Conservation (phyloP, 2,329 filamentous ascomycete species). For the Verticillium dahliae region DNA sequence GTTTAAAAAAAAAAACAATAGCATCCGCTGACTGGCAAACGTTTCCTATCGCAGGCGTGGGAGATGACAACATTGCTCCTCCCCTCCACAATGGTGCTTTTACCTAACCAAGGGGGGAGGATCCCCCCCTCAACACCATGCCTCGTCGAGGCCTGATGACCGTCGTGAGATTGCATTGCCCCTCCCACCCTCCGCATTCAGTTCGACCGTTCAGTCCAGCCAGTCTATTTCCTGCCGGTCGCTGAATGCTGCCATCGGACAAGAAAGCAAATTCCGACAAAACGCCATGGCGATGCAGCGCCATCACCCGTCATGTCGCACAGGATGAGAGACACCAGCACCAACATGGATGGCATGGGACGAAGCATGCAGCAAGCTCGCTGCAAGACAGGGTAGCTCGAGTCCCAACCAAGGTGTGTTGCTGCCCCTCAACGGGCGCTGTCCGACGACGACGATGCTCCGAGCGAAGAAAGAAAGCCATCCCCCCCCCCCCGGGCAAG, state of each 20-base stretch:
- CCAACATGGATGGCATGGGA: neutral
- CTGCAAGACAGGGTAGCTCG: neutral
- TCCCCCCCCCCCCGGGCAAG: neutral
- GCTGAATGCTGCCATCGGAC: neutral
- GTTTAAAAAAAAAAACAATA: neutral
- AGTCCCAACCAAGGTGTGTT: neutral
- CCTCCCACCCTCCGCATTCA: neutral
- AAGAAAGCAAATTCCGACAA: neutral
- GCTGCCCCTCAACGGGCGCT: neutral
- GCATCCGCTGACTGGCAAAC: neutral
- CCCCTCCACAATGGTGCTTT: neutral
- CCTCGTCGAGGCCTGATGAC: neutral
- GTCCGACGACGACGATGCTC: neutral
- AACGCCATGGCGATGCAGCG: neutral
- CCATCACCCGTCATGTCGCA: neutral
- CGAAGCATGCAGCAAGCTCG: neutral
- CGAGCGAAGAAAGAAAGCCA: neutral
- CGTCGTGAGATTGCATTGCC: neutral
- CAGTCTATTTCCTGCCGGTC: neutral
- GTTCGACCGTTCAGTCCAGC: neutral
- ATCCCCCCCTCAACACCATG: neutral
- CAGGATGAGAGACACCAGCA: neutral
- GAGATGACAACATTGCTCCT: neutral
- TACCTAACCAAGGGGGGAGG: neutral
- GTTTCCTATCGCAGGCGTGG: neutral